A percentile compares a stretch with the other conserved stretches of the same genome.
Conservation (phyloP, 495 filamentous ascomycete species). For the Ramalina intermedia region DNA sequence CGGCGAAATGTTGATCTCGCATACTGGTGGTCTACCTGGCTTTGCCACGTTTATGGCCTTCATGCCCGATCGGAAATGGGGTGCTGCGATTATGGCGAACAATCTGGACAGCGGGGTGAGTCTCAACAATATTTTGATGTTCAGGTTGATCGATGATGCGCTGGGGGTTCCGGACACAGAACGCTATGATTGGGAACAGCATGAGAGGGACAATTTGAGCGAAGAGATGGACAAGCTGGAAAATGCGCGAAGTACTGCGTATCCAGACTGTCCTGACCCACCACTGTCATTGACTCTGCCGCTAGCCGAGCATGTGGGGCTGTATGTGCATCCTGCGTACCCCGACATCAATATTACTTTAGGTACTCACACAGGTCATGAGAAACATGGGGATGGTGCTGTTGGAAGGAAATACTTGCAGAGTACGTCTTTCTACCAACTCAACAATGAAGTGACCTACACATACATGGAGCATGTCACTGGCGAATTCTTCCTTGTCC, state of each 20-base stretch:
- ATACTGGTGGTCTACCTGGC: constrained; percentile 31
- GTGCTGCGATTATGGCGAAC: constrained; percentile 33
- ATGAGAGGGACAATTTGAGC: background rate
- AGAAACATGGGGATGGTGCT: no score
- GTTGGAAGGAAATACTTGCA: no score
- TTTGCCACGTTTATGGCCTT: constrained; percentile 31
- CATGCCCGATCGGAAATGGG: constrained; percentile 30
- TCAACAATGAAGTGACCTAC: no score
- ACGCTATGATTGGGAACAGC: constrained; percentile 12
- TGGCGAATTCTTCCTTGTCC: constrained; percentile 13
- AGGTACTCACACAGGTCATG: no score
- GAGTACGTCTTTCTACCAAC: no score
- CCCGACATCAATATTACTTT: no score
- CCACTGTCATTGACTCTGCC: constrained; percentile 20
- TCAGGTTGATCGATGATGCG: constrained; percentile 27
- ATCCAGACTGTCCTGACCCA: constrained; percentile 19
- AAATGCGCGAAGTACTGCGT: constrained; percentile 15
- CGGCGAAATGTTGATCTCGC: constrained; percentile 28
- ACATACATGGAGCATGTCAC: constrained; percentile 11
- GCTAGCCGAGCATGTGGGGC: constrained; percentile 22
- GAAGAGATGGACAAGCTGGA: background rate
- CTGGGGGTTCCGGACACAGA: constrained; percentile 17
- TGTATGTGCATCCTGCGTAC: no score
- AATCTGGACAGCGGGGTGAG: constrained; percentile 17
- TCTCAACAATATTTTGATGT: constrained; percentile 18